A percentile compares a stretch with the other conserved stretches of the same genome.
Evolutionary conservation across 129 eudicot species (phyloP).

Genomic region (Calendula officinalis): DNA sequence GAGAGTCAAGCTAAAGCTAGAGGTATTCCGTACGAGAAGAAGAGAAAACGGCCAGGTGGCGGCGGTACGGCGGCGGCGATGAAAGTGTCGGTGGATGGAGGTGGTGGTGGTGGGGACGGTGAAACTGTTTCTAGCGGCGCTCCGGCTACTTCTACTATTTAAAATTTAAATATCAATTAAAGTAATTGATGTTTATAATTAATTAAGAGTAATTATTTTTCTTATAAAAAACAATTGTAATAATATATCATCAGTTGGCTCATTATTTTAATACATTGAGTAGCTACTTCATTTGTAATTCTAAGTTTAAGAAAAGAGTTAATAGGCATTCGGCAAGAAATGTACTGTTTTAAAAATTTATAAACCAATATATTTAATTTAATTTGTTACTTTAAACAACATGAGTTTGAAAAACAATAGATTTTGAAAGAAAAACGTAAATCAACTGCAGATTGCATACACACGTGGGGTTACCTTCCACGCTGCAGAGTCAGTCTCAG

Average conservation of each 20-base stretch:
- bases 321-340: too few species aligned
- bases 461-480: constrained; percentile 7
- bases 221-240: background rate
- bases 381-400: background rate
- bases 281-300: background rate
- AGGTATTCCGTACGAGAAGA: constrained; percentile 81
- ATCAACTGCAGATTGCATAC: constrained; percentile 20
- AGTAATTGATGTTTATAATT: constrained; percentile 8
- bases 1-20: constrained; percentile 72
- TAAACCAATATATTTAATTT: background rate
- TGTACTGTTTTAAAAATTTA: too few species aligned
- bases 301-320: background rate
- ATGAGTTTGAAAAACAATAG: background rate
- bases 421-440: constrained; percentile 2
- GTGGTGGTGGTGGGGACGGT: constrained; percentile 22
- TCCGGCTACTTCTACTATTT: constrained; percentile 20
- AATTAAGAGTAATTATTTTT: constrained; percentile 17
- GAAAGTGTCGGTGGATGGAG: constrained; percentile 25
- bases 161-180: background rate
- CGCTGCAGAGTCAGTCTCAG: constrained; percentile 25
- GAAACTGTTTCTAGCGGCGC: constrained; percentile 15
- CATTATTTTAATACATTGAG: background rate
- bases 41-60: constrained; percentile 44
- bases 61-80: background rate
- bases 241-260: constrained; percentile 1